A percentile compares a stretch with the other conserved stretches of the same genome.
phyloP scores from a whole-genome alignment of 768 basidiomycete genomes.

The Flagelloscypha sp. region DNA sequence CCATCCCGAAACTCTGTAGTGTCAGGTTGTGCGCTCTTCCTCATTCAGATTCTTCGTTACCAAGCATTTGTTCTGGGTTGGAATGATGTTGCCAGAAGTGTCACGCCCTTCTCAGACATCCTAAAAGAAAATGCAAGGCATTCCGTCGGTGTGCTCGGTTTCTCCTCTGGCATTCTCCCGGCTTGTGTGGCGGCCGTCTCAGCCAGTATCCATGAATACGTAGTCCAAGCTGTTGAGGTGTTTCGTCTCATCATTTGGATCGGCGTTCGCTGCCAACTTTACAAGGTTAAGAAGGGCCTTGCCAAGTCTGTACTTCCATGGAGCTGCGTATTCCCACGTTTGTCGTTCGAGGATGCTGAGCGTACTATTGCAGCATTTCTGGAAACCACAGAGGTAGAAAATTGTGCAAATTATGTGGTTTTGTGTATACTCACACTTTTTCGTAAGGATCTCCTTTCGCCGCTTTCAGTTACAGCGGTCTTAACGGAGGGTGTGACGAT shows the following conservation, averaged over 20 bases:
- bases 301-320: slow-evolving; percentile 28
- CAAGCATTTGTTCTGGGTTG: slow-evolving; percentile 39
- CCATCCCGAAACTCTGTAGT: slow-evolving; percentile 37
- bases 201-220: slow-evolving; percentile 27
- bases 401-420: too few species aligned
- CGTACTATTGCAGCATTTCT: slow-evolving; percentile 10
- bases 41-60: slow-evolving; percentile 46
- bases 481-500: slow-evolving; percentile 41
- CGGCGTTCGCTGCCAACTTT: slow-evolving; percentile 33
- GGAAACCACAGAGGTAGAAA: too few species aligned
- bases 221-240: slow-evolving; percentile 35
- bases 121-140: slow-evolving; percentile 27
- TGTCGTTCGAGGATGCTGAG: slow-evolving; percentile 15
- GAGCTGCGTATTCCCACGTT: slow-evolving; percentile 34
- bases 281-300: slow-evolving; percentile 18
- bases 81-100: too few species aligned
- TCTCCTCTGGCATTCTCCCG: slow-evolving; percentile 50
- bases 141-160: slow-evolving; percentile 34
- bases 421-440: too few species aligned
- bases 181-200: slow-evolving; percentile 46
- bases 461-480: slow-evolving; percentile 43
- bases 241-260: slow-evolving; percentile 49
- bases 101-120: slow-evolving; percentile 19
- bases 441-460: too few species aligned
- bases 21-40: slow-evolving; percentile 39